Evolutionary conservation across 2,329 filamentous ascomycete genomes (phyloP).

Genomic region (Coniochaeta sp.): DNA sequence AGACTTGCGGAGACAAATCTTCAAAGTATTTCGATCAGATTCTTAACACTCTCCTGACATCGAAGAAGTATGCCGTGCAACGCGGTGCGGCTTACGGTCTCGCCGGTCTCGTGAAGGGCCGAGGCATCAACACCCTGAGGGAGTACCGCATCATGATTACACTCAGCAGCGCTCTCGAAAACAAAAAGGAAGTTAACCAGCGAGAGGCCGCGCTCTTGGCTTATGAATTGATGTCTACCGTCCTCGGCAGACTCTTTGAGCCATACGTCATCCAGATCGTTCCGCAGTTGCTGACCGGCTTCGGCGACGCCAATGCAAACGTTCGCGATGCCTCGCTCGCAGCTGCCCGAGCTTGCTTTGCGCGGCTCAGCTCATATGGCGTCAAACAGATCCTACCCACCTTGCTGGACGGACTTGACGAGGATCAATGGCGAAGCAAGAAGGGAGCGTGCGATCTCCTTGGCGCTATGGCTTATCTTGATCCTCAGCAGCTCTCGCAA

Average conservation of each 20-base stretch:
- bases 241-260: constrained; percentile 85
- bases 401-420: constrained; percentile 83
- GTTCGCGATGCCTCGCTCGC: constrained; percentile 91
- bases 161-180: constrained; percentile 77
- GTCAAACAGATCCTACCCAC: constrained; percentile 93
- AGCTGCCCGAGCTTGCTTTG: constrained; percentile 89
- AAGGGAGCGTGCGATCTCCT: constrained; percentile 95
- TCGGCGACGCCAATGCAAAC: constrained; percentile 80
- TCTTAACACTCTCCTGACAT: constrained; percentile 72
- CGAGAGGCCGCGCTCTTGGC: constrained; percentile 83
- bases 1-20: constrained; percentile 69
- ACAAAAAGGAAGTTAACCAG: constrained; percentile 87
- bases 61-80: constrained; percentile 87
- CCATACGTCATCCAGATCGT: constrained; percentile 96
- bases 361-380: constrained; percentile 86
- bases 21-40: constrained; percentile 74
- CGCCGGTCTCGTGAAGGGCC: constrained; percentile 82
- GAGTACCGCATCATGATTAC: constrained; percentile 82
- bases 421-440: constrained; percentile 96
- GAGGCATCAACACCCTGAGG: constrained; percentile 71
- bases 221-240: constrained; percentile 80
- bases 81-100: constrained; percentile 93
- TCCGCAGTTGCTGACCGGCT: constrained; percentile 79
- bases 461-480: constrained; percentile 96
- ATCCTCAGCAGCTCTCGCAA: constrained; percentile 85